A percentile compares a stretch with the other conserved stretches of the same genome.
These are phyloP conservation scores for Globisporangium perplexum DNA, from an alignment of 352 stramenopile genomes.

Conservation along the genomic window DNA sequence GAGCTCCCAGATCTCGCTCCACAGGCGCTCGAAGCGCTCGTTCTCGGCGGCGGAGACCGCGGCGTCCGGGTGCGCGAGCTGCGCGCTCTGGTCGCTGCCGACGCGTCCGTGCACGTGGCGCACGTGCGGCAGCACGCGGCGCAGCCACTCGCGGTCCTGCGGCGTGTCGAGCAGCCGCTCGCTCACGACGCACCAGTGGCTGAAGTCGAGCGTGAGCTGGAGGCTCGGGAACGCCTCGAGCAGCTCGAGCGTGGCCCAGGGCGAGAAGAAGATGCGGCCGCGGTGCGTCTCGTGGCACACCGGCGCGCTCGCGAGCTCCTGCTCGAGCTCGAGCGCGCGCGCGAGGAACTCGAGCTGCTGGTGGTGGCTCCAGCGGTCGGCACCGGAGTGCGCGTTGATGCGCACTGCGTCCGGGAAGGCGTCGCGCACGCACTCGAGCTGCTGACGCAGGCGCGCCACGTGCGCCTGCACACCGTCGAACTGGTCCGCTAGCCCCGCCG, in stretches of 20 bases:
- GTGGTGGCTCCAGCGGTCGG: conserved; percentile 40
- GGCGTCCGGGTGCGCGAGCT: conserved; percentile 39
- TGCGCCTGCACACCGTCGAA: conserved; percentile 45
- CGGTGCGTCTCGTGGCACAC: conserved; percentile 62
- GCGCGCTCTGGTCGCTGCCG: conserved; percentile 40
- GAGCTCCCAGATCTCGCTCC: conserved; percentile 36
- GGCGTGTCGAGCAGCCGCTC: conserved; percentile 49
- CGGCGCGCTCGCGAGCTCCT: conserved; percentile 21
- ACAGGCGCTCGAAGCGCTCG: conserved; percentile 51
- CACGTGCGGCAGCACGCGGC: conserved; percentile 48
- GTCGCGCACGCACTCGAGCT: conserved; percentile 23
- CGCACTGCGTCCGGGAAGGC: conserved; percentile 22
- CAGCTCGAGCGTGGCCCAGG: conserved; percentile 56
- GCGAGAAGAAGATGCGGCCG: conserved; percentile 63
- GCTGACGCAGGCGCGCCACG: conserved; percentile 29
- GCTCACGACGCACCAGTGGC: conserved; percentile 55
- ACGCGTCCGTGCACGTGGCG: conserved; percentile 60
- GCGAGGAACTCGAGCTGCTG: conserved; percentile 49
- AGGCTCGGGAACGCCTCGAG: conserved; percentile 53
- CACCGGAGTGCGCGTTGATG: conserved; percentile 59
- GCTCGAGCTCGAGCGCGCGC: conserved; percentile 39
- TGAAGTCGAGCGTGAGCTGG: conserved; percentile 67
- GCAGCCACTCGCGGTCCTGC: conserved; percentile 34
- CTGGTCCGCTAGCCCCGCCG: conserved; percentile 38
- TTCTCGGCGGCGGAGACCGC: conserved; percentile 21